Base-by-base conservation (phyloP, 1,139 yeast species). In the Pichia sp. region DNA sequence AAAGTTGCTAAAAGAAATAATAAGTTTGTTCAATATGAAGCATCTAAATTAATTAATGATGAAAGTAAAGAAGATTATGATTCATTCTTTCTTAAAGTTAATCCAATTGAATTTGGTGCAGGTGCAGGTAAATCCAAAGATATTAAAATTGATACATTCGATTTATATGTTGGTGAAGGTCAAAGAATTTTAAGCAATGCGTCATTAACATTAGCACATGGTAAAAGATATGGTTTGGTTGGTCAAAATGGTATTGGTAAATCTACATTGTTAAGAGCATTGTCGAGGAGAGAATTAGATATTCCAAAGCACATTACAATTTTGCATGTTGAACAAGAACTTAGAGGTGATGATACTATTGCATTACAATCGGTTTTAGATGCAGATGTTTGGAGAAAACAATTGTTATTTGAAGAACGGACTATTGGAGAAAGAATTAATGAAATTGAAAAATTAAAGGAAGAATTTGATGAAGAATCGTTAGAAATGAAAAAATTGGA, bases 211-310 rank as follows among this genome's bases (percentile, higher is more conserved):
- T 77, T 93, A 60, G 84, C 96, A 38, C 84, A 85, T 66, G 99
- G 99, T 52, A 89, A 89, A 70, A 80, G 99, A 69, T 93, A 93
- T 62, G 99, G 99, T 81, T 75, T 93, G 54, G 96, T 93, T 46
- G 99, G 99, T 70, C 96, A 91, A 67, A 93, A 93, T 73, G 99
- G 99, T 90, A 90, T 95, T 63, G 99, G 99, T 84, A 93, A 93
- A 68, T 91, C 98, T 44, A 93, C 99, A 0, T 73, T 93, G 53
- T 75, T 93, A 64, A 79, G 89, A 62, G 99, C 99, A 0, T 74
- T 93, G 51, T 85, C 97, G 0, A 81, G 95, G 68, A 85, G 99
- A 79, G 99, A 93, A 68, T 76, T 93, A 60, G 83, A 89, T 54
- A 86, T 93, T 60, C 98, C 99, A 19, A 89, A 88, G 62, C 98